Conservation (phyloP, 495 filamentous ascomycete species). For the Aspergillus diversus region DNA sequence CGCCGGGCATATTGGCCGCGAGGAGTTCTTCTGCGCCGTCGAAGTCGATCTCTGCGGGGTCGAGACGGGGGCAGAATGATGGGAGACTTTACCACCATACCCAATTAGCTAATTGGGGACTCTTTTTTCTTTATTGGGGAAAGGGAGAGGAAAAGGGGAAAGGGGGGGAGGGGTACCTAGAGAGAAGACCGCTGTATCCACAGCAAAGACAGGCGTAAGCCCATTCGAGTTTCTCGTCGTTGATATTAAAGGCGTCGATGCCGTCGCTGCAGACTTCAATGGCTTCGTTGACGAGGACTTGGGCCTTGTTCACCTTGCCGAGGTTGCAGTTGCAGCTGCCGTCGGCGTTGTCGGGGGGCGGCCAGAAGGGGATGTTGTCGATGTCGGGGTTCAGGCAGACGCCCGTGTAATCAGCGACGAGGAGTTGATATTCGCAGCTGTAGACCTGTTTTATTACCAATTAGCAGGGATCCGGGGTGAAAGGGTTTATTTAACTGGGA, state of each 20-base stretch:
- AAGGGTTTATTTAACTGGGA: too few relatives aligned
- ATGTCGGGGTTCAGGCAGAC: background rate
- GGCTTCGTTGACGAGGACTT: background rate
- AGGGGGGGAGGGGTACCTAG: background rate
- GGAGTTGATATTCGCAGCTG: conserved; percentile 16
- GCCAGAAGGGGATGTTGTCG: conserved; percentile 8
- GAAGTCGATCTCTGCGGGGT: background rate
- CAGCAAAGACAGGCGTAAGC: conserved; percentile 6
- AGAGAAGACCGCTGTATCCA: conserved; percentile 2
- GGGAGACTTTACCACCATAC: background rate
- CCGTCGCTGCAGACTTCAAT: background rate
- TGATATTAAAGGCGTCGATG: too few relatives aligned
- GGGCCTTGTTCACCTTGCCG: background rate
- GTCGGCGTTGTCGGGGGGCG: conserved; percentile 7
- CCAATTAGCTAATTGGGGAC: background rate
- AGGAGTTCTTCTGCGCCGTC: conserved; percentile 1
- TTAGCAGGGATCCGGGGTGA: background rate
- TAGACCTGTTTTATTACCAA: conserved; percentile 1
- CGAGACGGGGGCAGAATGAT: background rate
- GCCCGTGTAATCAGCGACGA: background rate
- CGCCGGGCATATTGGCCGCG: background rate
- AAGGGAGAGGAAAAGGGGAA: background rate
- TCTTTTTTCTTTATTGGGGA: background rate
- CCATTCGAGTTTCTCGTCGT: background rate
- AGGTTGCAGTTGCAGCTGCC: conserved; percentile 10